phyloP scores from a whole-genome alignment of 2,329 filamentous ascomycete genomes.

The Aspergillus amoenus region DNA sequence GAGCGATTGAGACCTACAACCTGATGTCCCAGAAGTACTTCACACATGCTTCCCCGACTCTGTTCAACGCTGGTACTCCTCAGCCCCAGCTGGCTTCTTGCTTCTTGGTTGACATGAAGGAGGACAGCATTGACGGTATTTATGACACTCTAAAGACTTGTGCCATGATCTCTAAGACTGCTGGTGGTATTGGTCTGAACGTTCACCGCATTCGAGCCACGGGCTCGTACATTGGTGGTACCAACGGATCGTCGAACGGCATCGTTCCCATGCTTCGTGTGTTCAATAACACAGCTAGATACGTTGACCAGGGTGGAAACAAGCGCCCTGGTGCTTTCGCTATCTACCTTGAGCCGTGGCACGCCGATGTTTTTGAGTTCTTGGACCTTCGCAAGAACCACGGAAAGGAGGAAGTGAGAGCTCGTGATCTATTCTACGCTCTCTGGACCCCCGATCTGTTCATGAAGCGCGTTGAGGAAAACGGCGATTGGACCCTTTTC shows the following conservation, averaged over 20 bases:
- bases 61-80: constrained; percentile 97
- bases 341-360: constrained; percentile 99
- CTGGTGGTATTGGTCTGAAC: constrained; percentile 95
- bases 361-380: constrained; percentile 96
- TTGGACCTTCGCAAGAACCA: constrained; percentile 98
- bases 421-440: constrained; percentile 95
- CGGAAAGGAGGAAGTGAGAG: constrained; percentile 96
- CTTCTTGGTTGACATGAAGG: constrained; percentile 99
- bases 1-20: constrained; percentile 95
- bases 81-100: constrained; percentile 94
- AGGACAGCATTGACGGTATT: constrained; percentile 98
- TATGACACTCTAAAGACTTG: constrained; percentile 99
- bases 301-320: constrained; percentile 98
- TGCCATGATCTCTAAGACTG: constrained; percentile 99
- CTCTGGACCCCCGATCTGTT: constrained; percentile 99
- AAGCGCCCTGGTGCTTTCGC: constrained; percentile 98
- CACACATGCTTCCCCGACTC: constrained; percentile 94
- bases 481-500: constrained; percentile 96
- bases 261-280: constrained; percentile 97
- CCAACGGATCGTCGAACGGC: constrained; percentile 96
- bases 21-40: constrained; percentile 99
- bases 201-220: constrained; percentile 96
- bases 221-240: constrained; percentile 96
- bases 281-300: constrained; percentile 98
- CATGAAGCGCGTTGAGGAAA: constrained; percentile 99